Evolutionary conservation across 805 yeast species (phyloP).

Genomic region (Candida chauliodis): DNA sequence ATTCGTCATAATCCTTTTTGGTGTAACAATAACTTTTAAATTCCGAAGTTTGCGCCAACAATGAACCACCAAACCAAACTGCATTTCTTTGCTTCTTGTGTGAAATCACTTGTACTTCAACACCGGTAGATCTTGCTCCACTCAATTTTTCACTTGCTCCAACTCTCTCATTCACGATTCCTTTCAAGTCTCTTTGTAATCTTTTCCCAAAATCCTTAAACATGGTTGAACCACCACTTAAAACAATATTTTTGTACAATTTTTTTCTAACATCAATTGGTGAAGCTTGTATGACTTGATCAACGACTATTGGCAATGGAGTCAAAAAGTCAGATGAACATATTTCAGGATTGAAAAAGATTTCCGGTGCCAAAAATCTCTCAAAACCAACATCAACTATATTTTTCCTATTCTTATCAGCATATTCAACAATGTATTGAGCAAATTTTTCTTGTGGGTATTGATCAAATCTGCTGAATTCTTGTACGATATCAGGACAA

Average conservation of each 20-base stretch:
- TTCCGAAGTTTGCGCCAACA: slow-evolving; percentile 95
- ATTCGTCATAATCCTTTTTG: slow-evolving; percentile 94
- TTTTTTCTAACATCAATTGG: slow-evolving; percentile 99
- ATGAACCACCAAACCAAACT: slow-evolving; percentile 98
- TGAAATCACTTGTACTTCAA: slow-evolving; percentile 92
- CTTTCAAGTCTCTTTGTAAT: slow-evolving; percentile 88
- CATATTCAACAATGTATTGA: slow-evolving; percentile 83
- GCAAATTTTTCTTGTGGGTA: slow-evolving; percentile 88
- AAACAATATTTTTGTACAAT: slow-evolving; percentile 88
- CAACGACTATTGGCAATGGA: slow-evolving; percentile 95
- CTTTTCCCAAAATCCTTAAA: slow-evolving; percentile 97
- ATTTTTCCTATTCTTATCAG: slow-evolving; percentile 51
- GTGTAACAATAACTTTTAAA: slow-evolving; percentile 96
- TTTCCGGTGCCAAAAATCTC: slow-evolving; percentile 97
- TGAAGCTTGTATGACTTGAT: slow-evolving; percentile 87
- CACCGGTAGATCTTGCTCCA: slow-evolving; percentile 82
- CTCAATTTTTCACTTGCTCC: slow-evolving; percentile 73
- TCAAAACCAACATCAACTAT: slow-evolving; percentile 95
- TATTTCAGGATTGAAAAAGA: slow-evolving; percentile 96
- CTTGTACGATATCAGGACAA: slow-evolving; percentile 95
- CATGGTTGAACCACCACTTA: slow-evolving; percentile 98
- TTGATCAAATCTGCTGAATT: slow-evolving; percentile 89
- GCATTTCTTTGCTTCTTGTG: slow-evolving; percentile 98
- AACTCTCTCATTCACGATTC: slow-evolving; percentile 85
- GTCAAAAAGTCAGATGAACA: slow-evolving; percentile 93